These are phyloP conservation scores for Lentinula raphanica DNA, from an alignment of 768 basidiomycete species.

Conservation along the genomic window DNA sequence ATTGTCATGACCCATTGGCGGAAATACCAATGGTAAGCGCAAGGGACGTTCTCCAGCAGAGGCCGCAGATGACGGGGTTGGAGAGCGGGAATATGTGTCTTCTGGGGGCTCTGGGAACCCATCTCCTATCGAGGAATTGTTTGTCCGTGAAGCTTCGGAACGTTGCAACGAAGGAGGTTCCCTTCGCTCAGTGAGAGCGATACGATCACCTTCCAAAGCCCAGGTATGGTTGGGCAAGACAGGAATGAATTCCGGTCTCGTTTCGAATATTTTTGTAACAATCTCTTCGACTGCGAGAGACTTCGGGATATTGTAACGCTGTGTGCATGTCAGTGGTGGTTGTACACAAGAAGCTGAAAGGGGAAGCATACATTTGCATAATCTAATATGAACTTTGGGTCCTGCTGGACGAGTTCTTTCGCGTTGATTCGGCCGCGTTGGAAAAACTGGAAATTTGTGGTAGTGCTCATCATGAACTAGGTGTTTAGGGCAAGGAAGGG, in stretches of 20 bases:
- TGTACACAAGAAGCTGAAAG: not conserved
- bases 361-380: not conserved
- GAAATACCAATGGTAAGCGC: not conserved
- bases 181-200: not conserved
- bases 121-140: not conserved
- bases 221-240: slow-evolving; percentile 4
- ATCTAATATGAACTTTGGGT: not conserved
- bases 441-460: slow-evolving; percentile 5
- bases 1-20: not conserved
- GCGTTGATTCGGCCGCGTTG: slow-evolving; percentile 17
- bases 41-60: not conserved
- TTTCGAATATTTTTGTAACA: not conserved
- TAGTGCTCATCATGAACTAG: not conserved
- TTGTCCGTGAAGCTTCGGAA: not conserved
- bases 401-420: slow-evolving; percentile 15
- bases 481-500: not conserved
- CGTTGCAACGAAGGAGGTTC: not conserved
- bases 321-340: not conserved
- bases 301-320: slow-evolving; percentile 2
- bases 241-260: not conserved
- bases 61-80: not conserved
- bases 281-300: not conserved
- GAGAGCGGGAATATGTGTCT: slow-evolving; percentile 4
- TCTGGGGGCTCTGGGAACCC: not conserved
- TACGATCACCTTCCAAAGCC: not conserved